Conservation (phyloP, 805 yeast species). For the Cyberlindnera xishuangbannaensis region DNA sequence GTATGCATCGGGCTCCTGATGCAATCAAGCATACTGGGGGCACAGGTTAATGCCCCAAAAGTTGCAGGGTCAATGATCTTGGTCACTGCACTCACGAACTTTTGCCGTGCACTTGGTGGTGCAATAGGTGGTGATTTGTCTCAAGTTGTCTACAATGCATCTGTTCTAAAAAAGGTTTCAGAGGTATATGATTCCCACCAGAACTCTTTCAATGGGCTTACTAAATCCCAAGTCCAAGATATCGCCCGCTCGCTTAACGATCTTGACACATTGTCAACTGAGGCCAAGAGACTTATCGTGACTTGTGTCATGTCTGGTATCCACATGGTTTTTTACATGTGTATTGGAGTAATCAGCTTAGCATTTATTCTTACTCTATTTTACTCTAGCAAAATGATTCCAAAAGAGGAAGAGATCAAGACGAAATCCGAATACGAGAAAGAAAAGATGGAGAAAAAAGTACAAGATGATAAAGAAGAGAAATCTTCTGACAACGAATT, state of each 20-base stretch:
- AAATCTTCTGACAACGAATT: no score
- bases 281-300: slow-evolving; percentile 3
- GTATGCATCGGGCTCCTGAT: slow-evolving; percentile 30
- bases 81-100: slow-evolving; percentile 37
- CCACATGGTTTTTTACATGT: slow-evolving; percentile 35
- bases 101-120: slow-evolving; percentile 37
- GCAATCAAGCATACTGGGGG: slow-evolving; percentile 28
- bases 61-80: slow-evolving; percentile 40
- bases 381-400: slow-evolving; percentile 38
- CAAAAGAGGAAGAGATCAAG: slow-evolving; percentile 21
- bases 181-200: not conserved
- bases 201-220: slow-evolving; percentile 1
- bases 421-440: slow-evolving; percentile 10
- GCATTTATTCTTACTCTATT: slow-evolving; percentile 30
- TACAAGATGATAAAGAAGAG: not conserved
- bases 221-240: not conserved
- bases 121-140: slow-evolving; percentile 35
- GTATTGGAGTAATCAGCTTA: slow-evolving; percentile 31
- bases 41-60: slow-evolving; percentile 40
- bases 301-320: slow-evolving; percentile 32
- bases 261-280: slow-evolving; percentile 1
- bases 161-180: slow-evolving; percentile 11
- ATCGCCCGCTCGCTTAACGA: not conserved
- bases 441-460: not conserved
- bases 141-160: slow-evolving; percentile 33